Evolutionary conservation across 2,329 filamentous ascomycete genomes (phyloP).

Genomic region (Clonostachys chloroleuca): DNA sequence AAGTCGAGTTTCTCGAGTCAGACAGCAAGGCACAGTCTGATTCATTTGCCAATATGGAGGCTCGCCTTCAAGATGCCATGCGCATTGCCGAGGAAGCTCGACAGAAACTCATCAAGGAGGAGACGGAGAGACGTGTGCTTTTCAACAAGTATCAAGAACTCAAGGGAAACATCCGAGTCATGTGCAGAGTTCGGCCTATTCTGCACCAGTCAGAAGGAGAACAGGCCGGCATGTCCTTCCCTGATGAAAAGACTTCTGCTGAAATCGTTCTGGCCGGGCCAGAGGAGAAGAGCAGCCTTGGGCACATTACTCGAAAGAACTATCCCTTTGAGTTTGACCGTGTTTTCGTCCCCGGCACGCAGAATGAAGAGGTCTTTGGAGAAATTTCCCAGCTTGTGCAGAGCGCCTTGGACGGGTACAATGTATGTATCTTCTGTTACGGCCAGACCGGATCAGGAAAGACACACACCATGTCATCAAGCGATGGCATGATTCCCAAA

Average conservation of each 20-base stretch:
- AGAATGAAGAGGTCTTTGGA: slow-evolving; percentile 85
- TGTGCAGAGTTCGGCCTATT: slow-evolving; percentile 87
- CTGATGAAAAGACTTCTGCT: slow-evolving; percentile 78
- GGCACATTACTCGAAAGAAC: slow-evolving; percentile 69
- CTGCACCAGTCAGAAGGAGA: slow-evolving; percentile 55
- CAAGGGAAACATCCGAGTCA: slow-evolving; percentile 97
- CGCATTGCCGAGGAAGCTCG: slow-evolving; percentile 65
- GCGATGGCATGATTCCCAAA: slow-evolving; percentile 90
- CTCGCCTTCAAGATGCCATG: slow-evolving; percentile 73
- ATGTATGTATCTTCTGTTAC: slow-evolving; percentile 98
- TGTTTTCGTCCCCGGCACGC: slow-evolving; percentile 74
- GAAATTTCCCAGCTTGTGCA: slow-evolving; percentile 97
- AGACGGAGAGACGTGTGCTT: slow-evolving; percentile 82
- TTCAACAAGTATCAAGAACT: slow-evolving; percentile 98
- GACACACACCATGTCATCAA: slow-evolving; percentile 90
- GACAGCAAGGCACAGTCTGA: slow-evolving; percentile 86
- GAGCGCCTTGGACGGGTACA: slow-evolving; percentile 93
- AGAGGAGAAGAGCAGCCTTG: slow-evolving; percentile 79
- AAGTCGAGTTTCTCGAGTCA: slow-evolving; percentile 85
- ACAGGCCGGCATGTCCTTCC: slow-evolving; percentile 72
- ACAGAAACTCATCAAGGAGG: slow-evolving; percentile 84
- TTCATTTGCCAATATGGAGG: slow-evolving; percentile 77
- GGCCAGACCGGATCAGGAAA: slow-evolving; percentile 97
- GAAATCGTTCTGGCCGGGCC: slow-evolving; percentile 82
- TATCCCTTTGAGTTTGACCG: slow-evolving; percentile 90